phyloP scores from a whole-genome alignment of 2,329 filamentous ascomycete species.

The Aspergillus udagawae region DNA sequence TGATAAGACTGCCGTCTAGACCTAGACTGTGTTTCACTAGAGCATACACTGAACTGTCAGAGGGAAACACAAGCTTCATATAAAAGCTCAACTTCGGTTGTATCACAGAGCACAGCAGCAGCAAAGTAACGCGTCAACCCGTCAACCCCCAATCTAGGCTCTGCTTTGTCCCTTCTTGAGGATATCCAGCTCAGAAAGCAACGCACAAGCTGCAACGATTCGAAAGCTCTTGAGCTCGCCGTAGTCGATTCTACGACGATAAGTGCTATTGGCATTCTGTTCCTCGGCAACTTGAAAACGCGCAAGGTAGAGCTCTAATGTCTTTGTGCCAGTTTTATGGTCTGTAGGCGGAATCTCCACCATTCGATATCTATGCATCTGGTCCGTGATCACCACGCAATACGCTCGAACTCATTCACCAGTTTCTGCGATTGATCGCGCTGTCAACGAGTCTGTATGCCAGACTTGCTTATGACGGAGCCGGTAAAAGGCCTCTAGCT shows the following conservation, averaged over 20 bases:
- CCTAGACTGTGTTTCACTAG: too few relatives aligned
- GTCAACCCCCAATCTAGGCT: too few relatives aligned
- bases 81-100: too few relatives aligned
- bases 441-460: conserved; percentile 34
- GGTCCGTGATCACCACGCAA: conserved; percentile 11
- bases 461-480: conserved; percentile 52
- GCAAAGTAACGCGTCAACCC: too few relatives aligned
- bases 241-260: conserved; percentile 1
- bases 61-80: too few relatives aligned
- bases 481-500: conserved; percentile 58
- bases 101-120: too few relatives aligned
- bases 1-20: too few relatives aligned
- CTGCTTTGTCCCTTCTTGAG: conserved; percentile 4
- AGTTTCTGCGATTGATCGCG: conserved; percentile 41
- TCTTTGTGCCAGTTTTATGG: conserved; percentile 2
- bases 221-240: conserved; percentile 13
- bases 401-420: conserved; percentile 40
- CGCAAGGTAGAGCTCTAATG: conserved; percentile 14
- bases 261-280: background rate
- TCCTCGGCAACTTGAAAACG: conserved; percentile 12
- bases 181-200: conserved; percentile 14
- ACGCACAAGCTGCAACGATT: conserved; percentile 13
- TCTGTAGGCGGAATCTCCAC: background rate
- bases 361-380: conserved; percentile 6
- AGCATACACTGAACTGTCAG: too few relatives aligned